Base-by-base conservation (phyloP, 208 protist genomes). In the Acanthamoeba healyi region DNA sequence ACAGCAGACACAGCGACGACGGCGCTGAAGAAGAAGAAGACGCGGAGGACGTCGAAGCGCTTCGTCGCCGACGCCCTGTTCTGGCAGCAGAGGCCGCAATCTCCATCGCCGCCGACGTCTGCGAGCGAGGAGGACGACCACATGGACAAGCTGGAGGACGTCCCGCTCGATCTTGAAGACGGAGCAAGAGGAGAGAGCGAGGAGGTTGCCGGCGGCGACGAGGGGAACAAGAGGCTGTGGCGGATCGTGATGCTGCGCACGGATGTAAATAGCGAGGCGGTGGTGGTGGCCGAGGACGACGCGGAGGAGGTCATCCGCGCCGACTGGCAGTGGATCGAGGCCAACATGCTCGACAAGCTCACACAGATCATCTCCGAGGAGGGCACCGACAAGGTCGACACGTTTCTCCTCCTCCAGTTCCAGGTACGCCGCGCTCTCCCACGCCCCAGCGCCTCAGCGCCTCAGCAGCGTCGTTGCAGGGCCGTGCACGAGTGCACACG, bases 291-390 rank as follows among this genome's bases (percentile, higher is more conserved):
- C 24, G 86, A 74, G 61, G 86, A 65, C 29, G 51, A 77, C 40
- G 61, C 32, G 26, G 58, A 92, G 86, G 86, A 70, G 61, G 56
- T 42, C 42, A 92, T 92, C 72, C 38, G 34, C 1, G 38, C 9
- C 26, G 56, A 65, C 61, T 92, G 86, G 86, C 56, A 26, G 29
- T 92, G 49, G 49, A 92, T 92, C 19, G 86, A 92, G 61, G 58
- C 1, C 86, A 92, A 92, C 86, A 42, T 92, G 56, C 15, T 92
- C 24, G 40, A 32, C 86, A 92, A 92, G 86, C 34, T 92, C 38
- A 40, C 49, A 1, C 79, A 63, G 29, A 77, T 92, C 44, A 54
- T 92, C 4, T 42, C 34, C 19, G 86, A 74, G 61, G 86, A 92
- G 61, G 86, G 44, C 24, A 46, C 86, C 32, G 44, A 92, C 86